Evolutionary conservation across 2,329 filamentous ascomycete species (phyloP).

Genomic region (Diaporthe sp.): DNA sequence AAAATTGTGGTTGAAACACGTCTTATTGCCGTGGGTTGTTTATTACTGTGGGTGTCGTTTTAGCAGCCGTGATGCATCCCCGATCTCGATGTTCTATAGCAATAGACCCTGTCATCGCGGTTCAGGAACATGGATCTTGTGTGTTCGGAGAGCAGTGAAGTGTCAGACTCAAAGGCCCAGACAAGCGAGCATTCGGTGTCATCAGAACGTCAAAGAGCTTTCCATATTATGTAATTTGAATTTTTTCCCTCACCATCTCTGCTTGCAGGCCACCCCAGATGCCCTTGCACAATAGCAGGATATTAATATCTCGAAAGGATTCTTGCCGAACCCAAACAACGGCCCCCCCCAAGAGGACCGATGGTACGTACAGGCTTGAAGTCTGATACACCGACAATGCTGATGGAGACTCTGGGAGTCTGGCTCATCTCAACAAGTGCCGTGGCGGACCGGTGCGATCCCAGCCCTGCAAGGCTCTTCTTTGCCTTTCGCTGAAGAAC

Average conservation of each 20-base stretch:
- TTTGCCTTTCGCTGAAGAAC: conserved; percentile 23
- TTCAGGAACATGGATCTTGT: conserved; percentile 22
- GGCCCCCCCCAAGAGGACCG: neutral
- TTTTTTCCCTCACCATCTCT: neutral
- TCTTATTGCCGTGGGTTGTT: conserved; percentile 26
- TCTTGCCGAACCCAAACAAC: neutral
- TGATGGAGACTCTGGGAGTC: neutral
- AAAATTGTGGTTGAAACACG: conserved; percentile 33
- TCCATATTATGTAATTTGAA: conserved; percentile 31
- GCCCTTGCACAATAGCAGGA: conserved; percentile 16
- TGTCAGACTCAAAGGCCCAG: conserved; percentile 15
- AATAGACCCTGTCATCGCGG: neutral
- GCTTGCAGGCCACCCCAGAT: conserved; percentile 11
- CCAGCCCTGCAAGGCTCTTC: conserved; percentile 14
- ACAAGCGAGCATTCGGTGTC: neutral
- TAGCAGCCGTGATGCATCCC: conserved; percentile 28
- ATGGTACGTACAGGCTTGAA: conserved; percentile 6
- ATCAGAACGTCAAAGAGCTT: conserved; percentile 27
- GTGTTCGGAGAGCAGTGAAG: neutral
- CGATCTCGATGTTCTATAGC: conserved; percentile 29
- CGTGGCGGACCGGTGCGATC: conserved; percentile 4
- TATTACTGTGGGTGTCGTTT: conserved; percentile 9
- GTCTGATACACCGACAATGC: conserved; percentile 19
- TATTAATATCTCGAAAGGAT: conserved; percentile 32
- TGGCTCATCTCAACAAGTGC: conserved; percentile 10